Evolutionary conservation across 148 eudicot species (phyloP).

Genomic region (Spergularia bocconei): DNA sequence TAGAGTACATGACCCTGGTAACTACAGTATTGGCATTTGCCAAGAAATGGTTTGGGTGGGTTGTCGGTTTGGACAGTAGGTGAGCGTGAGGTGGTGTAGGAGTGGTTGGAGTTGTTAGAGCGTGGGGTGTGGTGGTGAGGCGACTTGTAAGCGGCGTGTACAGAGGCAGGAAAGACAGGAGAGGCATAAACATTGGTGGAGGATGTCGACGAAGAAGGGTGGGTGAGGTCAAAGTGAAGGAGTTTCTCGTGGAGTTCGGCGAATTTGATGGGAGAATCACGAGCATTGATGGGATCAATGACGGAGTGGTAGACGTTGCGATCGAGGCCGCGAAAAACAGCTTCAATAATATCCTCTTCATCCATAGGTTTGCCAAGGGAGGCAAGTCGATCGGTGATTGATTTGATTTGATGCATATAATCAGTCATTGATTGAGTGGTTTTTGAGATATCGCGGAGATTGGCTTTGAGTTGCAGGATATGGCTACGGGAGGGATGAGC

Average conservation of each 20-base stretch:
- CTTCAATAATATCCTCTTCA: not conserved
- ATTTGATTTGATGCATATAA: not conserved
- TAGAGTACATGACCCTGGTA: too few species aligned
- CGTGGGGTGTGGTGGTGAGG: too few species aligned
- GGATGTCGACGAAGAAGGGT: too few species aligned
- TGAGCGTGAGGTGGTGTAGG: too few species aligned
- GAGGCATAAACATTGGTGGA: too few species aligned
- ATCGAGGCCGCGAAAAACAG: not conserved
- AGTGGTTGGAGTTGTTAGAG: too few species aligned
- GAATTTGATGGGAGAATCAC: not conserved
- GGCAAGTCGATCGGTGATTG: not conserved
- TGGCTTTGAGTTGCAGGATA: not conserved
- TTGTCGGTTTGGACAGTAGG: too few species aligned
- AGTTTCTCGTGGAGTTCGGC: not conserved
- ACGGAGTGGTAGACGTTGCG: not conserved
- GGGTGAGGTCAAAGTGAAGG: not conserved
- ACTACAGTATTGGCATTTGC: too few species aligned
- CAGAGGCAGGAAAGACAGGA: too few species aligned
- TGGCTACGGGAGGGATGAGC: not conserved
- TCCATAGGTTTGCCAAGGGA: not conserved
- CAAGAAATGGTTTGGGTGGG: too few species aligned
- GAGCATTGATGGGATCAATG: not conserved
- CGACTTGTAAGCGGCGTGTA: too few species aligned
- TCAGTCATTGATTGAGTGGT: slow-evolving; percentile 2
- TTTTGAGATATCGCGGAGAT: not conserved